Evolutionary conservation across 345 rosid genomes (phyloP).

Genomic region (Eucalyptus coolabah): DNA sequence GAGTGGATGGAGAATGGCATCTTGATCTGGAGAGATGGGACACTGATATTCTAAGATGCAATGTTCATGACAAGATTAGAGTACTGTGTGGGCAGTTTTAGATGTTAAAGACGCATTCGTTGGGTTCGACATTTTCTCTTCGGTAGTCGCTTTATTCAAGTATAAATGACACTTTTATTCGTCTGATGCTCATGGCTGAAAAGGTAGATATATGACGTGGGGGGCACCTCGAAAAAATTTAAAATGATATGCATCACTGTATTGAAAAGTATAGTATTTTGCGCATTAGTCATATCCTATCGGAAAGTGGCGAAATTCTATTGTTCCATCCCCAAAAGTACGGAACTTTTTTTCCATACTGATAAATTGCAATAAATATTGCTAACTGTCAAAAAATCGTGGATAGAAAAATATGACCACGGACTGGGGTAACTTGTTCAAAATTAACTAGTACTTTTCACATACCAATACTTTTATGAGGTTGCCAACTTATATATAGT

Average conservation of each 20-base stretch:
- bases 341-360: not conserved
- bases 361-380: not conserved
- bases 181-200: not conserved
- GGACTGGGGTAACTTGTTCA: not conserved
- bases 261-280: not conserved
- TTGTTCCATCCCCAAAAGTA: not conserved
- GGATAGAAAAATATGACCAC: not conserved
- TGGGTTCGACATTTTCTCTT: not conserved
- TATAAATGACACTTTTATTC: not conserved
- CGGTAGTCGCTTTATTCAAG: not conserved
- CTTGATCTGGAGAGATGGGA: not conserved
- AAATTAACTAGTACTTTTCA: not conserved
- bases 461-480: not conserved
- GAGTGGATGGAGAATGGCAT: not conserved
- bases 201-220: not conserved
- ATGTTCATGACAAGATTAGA: not conserved
- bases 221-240: not conserved
- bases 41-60: not conserved
- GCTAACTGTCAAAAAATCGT: too few relatives aligned
- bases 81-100: not conserved
- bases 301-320: not conserved
- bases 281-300: not conserved
- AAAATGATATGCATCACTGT: not conserved
- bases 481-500: not conserved
- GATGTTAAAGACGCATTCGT: not conserved